phyloP scores from a whole-genome alignment of 2,329 filamentous ascomycete genomes.

The Pochonia chlamydosporia region DNA sequence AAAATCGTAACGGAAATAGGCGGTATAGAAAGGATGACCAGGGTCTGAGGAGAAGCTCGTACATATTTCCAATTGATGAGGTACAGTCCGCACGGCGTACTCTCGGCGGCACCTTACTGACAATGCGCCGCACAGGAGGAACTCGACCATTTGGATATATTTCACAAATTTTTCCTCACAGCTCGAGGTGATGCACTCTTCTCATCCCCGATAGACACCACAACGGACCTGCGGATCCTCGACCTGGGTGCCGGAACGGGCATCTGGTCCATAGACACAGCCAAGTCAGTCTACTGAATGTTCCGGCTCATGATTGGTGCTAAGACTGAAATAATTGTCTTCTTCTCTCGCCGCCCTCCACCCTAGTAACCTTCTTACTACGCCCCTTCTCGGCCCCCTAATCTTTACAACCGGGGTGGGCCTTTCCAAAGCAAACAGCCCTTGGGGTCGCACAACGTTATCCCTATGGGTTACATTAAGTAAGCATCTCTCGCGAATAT shows the following conservation, averaged over 20 bases:
- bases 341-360: too few species aligned
- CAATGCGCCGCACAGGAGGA: slow-evolving; percentile 42
- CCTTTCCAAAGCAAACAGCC: too few species aligned
- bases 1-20: too few species aligned
- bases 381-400: too few species aligned
- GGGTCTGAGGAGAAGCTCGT: not conserved
- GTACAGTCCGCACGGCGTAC: not conserved
- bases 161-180: slow-evolving; percentile 65
- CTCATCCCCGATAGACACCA: slow-evolving; percentile 3
- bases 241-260: slow-evolving; percentile 51
- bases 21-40: not conserved
- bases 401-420: too few species aligned
- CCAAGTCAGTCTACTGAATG: slow-evolving; percentile 10
- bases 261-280: slow-evolving; percentile 3
- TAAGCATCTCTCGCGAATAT: too few species aligned
- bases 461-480: too few species aligned
- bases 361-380: too few species aligned
- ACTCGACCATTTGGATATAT: slow-evolving; percentile 69
- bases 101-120: not conserved
- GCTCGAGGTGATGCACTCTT: slow-evolving; percentile 40
- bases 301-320: too few species aligned
- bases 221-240: slow-evolving; percentile 34
- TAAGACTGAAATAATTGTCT: too few species aligned
- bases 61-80: slow-evolving; percentile 1
- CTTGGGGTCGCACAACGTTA: too few species aligned